Conservation (phyloP, 2,329 filamentous ascomycete species). For the Xylaria sp. region DNA sequence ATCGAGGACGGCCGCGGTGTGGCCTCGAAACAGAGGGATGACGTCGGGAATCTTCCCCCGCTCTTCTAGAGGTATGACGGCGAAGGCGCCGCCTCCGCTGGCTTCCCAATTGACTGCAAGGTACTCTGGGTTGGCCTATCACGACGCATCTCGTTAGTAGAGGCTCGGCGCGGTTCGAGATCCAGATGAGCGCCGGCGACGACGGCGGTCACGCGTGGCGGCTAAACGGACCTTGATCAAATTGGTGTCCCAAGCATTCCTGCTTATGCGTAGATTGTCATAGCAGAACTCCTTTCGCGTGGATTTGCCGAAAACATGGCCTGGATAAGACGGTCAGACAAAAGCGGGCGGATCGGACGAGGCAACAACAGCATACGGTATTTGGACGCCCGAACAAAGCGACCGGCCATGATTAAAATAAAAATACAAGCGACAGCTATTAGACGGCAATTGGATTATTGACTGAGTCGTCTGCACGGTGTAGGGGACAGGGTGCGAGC, state of each 20-base stretch:
- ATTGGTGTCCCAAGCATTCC: conserved; percentile 99
- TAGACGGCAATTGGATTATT: conserved; percentile 19
- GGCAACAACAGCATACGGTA: conserved; percentile 63
- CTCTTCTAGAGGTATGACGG: conserved; percentile 91
- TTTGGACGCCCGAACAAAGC: conserved; percentile 76
- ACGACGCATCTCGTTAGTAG: conserved; percentile 39
- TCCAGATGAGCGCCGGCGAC: background rate
- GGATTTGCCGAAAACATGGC: conserved; percentile 97
- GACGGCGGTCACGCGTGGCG: too few species aligned
- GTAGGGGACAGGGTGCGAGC: conserved; percentile 3
- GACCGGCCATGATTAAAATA: conserved; percentile 65
- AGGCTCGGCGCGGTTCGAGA: conserved; percentile 20
- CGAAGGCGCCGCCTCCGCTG: conserved; percentile 94
- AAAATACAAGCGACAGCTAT: conserved; percentile 23
- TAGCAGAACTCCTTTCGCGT: conserved; percentile 98
- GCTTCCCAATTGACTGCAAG: conserved; percentile 99
- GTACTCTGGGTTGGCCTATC: conserved; percentile 92
- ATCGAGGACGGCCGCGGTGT: conserved; percentile 87
- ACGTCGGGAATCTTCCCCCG: conserved; percentile 90
- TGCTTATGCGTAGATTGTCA: conserved; percentile 95
- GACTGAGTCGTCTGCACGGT: conserved; percentile 16
- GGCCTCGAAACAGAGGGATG: conserved; percentile 93
- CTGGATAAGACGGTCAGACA: conserved; percentile 60
- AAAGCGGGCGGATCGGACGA: conserved; percentile 40
- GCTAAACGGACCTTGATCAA: conserved; percentile 80